Evolutionary conservation across 2,329 filamentous ascomycete genomes (phyloP).

Genomic region (Colletotrichum acutatum): DNA sequence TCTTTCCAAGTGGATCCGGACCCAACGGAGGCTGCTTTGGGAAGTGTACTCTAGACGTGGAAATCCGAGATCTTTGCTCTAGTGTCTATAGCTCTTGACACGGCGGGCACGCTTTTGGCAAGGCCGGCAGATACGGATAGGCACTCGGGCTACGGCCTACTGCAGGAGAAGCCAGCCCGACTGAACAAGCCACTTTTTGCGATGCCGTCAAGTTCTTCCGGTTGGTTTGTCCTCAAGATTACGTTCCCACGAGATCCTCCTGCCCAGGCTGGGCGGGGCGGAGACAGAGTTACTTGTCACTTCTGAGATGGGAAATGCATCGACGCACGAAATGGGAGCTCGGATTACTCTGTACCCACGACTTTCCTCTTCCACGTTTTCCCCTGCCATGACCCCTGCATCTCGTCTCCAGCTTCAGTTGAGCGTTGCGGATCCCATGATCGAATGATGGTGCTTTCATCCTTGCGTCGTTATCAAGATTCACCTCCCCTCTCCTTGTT

Average conservation of each 20-base stretch:
- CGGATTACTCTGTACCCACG: background rate
- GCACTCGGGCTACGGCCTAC: background rate
- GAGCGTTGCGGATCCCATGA: slow-evolving; percentile 2
- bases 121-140: background rate
- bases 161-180: background rate
- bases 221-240: slow-evolving; percentile 18
- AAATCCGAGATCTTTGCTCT: slow-evolving; percentile 2
- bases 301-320: slow-evolving; percentile 10
- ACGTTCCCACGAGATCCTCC: slow-evolving; percentile 21
- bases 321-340: slow-evolving; percentile 18
- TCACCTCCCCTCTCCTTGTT: background rate
- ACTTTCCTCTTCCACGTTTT: background rate
- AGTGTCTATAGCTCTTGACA: background rate
- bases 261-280: slow-evolving; percentile 11
- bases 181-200: slow-evolving; percentile 8
- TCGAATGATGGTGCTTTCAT: slow-evolving; percentile 9
- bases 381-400: slow-evolving; percentile 19
- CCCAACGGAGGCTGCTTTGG: background rate
- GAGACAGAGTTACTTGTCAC: slow-evolving; percentile 15
- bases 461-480: slow-evolving; percentile 12
- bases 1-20: slow-evolving; percentile 20
- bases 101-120: background rate
- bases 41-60: background rate
- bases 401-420: slow-evolving; percentile 18
- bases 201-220: background rate